Evolutionary conservation across 306 rosid genomes (phyloP).

Genomic region (Alnus rubra): DNA sequence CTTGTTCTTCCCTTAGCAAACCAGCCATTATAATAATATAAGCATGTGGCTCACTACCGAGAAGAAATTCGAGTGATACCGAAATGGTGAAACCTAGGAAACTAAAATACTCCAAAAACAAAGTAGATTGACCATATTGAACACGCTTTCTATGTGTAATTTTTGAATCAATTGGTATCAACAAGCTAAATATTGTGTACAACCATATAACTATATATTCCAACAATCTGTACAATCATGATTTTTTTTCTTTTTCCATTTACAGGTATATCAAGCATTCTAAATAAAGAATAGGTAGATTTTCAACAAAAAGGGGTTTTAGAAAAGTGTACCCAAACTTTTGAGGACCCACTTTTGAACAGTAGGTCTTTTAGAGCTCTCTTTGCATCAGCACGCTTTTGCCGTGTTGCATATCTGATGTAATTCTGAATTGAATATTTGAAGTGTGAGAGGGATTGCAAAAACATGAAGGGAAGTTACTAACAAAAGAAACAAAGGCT

Average conservation of each 20-base stretch:
- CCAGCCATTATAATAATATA: not conserved
- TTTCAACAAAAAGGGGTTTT: conserved; percentile 7
- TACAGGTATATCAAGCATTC: not conserved
- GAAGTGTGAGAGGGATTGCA: conserved; percentile 19
- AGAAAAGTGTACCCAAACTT: conserved; percentile 44
- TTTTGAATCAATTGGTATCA: not conserved
- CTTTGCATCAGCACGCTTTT: conserved; percentile 86
- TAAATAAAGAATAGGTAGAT: conserved; percentile 20
- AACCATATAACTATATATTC: not conserved
- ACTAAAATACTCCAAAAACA: not conserved
- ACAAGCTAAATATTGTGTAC: not conserved
- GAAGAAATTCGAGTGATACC: not conserved
- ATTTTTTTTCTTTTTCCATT: too few species aligned
- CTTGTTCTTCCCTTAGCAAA: not conserved
- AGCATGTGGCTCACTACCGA: not conserved
- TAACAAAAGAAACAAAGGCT: too few species aligned
- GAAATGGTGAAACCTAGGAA: not conserved
- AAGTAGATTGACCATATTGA: not conserved
- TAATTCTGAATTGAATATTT: conserved; percentile 54
- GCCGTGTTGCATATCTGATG: conserved; percentile 58
- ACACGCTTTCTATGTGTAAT: not conserved
- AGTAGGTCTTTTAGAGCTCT: conserved; percentile 81
- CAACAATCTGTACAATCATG: too few species aligned
- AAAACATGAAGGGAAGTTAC: not conserved
- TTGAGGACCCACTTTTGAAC: conserved; percentile 59